Evolutionary conservation across 768 basidiomycete species (phyloP).

Genomic region (Boletellus emodensis): DNA sequence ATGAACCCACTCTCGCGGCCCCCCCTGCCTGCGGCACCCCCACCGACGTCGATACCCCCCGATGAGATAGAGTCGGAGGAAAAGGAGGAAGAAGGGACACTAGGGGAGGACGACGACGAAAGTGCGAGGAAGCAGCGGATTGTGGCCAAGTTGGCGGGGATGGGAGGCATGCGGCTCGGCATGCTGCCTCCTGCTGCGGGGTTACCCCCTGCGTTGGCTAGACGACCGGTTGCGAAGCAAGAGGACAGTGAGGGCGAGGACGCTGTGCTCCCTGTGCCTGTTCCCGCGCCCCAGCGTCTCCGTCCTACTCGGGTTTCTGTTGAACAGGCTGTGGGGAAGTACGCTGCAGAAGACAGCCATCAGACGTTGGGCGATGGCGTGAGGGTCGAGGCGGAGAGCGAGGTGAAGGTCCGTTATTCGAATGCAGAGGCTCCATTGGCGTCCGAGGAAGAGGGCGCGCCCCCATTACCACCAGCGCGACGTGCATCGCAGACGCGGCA

Average conservation of each 20-base stretch:
- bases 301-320: constrained; percentile 20
- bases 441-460: constrained; percentile 37
- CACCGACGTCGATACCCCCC: constrained; percentile 31
- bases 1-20: constrained; percentile 36
- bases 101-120: constrained; percentile 51
- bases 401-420: constrained; percentile 59
- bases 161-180: constrained; percentile 56
- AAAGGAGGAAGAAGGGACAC: constrained; percentile 13
- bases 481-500: constrained; percentile 15
- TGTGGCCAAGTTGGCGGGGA: constrained; percentile 48
- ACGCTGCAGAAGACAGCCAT: constrained; percentile 42
- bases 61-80: constrained; percentile 22
- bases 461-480: constrained; percentile 38
- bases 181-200: constrained; percentile 40
- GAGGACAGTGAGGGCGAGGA: constrained; percentile 33
- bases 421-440: constrained; percentile 37
- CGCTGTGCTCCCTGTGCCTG: constrained; percentile 22
- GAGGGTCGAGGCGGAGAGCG: constrained; percentile 65
- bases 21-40: constrained; percentile 35
- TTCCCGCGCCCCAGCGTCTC: constrained; percentile 31
- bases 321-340: constrained; percentile 8
- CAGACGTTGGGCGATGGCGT: constrained; percentile 56
- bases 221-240: constrained; percentile 14
- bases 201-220: constrained; percentile 11
- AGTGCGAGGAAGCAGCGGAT: constrained; percentile 52